Base-by-base conservation (phyloP, 148 eudicot species). In the Polygonum aviculare region DNA sequence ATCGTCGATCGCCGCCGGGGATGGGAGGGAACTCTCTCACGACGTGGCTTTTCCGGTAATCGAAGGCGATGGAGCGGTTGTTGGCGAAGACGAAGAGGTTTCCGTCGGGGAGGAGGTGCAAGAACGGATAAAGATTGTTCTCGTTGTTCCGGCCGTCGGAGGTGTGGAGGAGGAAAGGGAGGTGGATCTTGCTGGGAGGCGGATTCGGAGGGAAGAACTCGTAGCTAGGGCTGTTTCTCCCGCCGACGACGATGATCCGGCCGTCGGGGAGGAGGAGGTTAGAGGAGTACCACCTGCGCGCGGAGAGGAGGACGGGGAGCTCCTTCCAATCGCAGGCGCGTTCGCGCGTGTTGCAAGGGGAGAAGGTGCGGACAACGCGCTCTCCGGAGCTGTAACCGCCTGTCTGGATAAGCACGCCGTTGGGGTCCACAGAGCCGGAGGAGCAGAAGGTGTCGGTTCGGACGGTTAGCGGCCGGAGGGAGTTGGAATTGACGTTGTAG, bases 101-200 rank as follows among this genome's bases (percentile, higher is more conserved):
- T 0, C 90, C 91, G 75, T 92, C 91, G 0, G 97, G 97, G 5
- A 92, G 57, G 5, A 94, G 76, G 75, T 90, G 86, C 78, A 94
- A 78, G 85, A 94, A 94, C 0, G 98, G 98, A 80, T 94, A 94
- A 36, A 94, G 96, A 84, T 94, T 94, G 80, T 94, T 94, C 73
- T 94, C 98, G 19, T 48, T 78, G 22, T 89, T 89, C 35, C 63
- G 75, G 0, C 81, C 82, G 59, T 94, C 98, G 44, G 72, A 69
- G 0, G 98, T 92, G 19, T 87, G 80, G 0, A 38, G 57, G 75
- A 94, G 65, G 80, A 94, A 94, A 0, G 76, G 82, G 11, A 92
- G 76, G 3, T 39, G 39, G 49, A 57, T 74, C 59, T 59, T 10
- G 5, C n/a, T 16, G 8, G 74, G 12, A 9, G 52, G 5, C 0